Percentiles rank a stretch among this genome's conserved stretches.
Conservation (phyloP, 257 asterid genomes). For the Perilla frutescens region DNA sequence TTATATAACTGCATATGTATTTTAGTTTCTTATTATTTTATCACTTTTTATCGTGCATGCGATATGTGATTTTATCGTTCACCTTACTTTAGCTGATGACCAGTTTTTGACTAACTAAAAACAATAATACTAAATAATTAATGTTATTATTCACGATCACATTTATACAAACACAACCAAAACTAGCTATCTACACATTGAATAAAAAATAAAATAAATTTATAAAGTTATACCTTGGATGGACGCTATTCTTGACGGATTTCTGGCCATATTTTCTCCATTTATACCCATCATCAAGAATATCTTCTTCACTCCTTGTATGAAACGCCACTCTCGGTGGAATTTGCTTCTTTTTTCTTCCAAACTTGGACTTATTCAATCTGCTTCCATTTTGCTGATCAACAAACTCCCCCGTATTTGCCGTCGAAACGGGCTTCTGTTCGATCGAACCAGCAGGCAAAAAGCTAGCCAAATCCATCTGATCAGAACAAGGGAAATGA, state of each 20-base stretch:
- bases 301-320: slow-evolving; percentile 82
- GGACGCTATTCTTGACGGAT: slow-evolving; percentile 76
- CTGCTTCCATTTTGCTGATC: slow-evolving; percentile 33
- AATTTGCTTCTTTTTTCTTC: slow-evolving; percentile 58
- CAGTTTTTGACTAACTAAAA: slow-evolving; percentile 22
- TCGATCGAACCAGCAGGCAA: slow-evolving; percentile 40
- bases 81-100: slow-evolving; percentile 30
- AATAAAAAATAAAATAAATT: neutral
- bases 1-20: neutral
- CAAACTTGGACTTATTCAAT: slow-evolving; percentile 41
- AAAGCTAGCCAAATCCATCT: slow-evolving; percentile 55
- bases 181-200: neutral
- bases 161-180: neutral
- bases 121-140: neutral
- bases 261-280: slow-evolving; percentile 98
- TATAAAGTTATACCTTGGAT: slow-evolving; percentile 65
- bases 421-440: slow-evolving; percentile 28
- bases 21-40: neutral
- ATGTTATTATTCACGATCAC: neutral
- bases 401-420: slow-evolving; percentile 38
- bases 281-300: slow-evolving; percentile 93
- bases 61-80: slow-evolving; percentile 3
- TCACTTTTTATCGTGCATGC: neutral
- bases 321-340: slow-evolving; percentile 90
- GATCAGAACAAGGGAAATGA: slow-evolving; percentile 30